A percentile compares a stretch with the other conserved stretches of the same genome.
phyloP scores from a whole-genome alignment of 2,329 filamentous ascomycete genomes.

The Orbilia brochopaga region DNA sequence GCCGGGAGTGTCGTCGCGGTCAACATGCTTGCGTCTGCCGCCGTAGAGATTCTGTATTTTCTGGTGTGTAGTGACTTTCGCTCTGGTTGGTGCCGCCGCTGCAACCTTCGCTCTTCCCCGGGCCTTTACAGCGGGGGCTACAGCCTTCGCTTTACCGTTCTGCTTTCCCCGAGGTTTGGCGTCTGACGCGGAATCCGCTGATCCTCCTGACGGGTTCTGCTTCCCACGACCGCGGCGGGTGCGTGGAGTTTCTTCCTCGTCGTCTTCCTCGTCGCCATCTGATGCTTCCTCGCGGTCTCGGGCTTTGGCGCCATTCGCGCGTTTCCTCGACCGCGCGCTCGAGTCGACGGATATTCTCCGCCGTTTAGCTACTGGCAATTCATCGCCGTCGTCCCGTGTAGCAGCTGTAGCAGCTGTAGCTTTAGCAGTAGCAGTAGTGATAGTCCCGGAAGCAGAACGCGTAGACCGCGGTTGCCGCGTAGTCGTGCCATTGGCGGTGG shows the following conservation, averaged over 20 bases:
- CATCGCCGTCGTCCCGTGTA: slow-evolving; percentile 6
- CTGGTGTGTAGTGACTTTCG: slow-evolving; percentile 14
- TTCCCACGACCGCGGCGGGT: background rate
- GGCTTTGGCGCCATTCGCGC: background rate
- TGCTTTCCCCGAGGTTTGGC: background rate
- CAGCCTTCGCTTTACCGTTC: background rate
- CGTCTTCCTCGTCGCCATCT: background rate
- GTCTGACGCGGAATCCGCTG: background rate
- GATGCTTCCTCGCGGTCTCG: no score
- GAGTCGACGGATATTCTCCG: slow-evolving; percentile 27
- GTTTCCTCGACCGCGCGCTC: background rate
- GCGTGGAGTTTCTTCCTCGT: slow-evolving; percentile 2
- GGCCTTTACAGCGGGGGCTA: background rate
- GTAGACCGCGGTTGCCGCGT: slow-evolving; percentile 9
- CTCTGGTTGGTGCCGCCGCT: no score
- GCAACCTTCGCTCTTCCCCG: slow-evolving; percentile 5
- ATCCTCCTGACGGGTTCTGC: slow-evolving; percentile 7
- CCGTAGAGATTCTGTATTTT: slow-evolving; percentile 43
- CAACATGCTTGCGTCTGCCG: slow-evolving; percentile 36
- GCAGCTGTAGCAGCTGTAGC: background rate
- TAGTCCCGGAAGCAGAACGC: no score
- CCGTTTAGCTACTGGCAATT: slow-evolving; percentile 35
- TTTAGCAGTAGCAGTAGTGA: no score
- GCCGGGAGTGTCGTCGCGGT: slow-evolving; percentile 42
- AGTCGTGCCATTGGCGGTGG: slow-evolving; percentile 18